Base-by-base conservation (phyloP, 2,329 filamentous ascomycete species). In the Beauveria brongniartii region DNA sequence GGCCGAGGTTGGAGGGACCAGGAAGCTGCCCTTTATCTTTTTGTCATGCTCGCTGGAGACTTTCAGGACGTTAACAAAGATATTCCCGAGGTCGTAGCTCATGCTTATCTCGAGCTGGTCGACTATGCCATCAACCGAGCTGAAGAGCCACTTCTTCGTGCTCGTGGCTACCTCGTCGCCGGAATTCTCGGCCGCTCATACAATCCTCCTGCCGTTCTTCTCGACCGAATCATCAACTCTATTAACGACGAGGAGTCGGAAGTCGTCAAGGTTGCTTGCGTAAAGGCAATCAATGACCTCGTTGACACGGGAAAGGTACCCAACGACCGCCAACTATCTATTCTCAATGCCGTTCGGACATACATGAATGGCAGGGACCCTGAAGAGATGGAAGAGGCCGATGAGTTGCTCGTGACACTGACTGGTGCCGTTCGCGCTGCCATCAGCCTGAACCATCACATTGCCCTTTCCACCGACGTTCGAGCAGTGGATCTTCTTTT, bases 381-480 rank as follows among this genome's bases (percentile, higher is more conserved):
- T 54, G 84, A 83, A 57, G 92, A 97, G 20, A 82, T 96, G 53
- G 86, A 89, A 59, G 92, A 97, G 64, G 90, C 90, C 12, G 93
- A 97, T 67, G 94, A 99, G 72, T 83, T 97, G 59, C 86, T 97
- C 66, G 90, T 96, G 16, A 93, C 92, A 0, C 79, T 99, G 37
- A 89, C 93, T 6, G 92, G 97, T 74, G 89, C 92, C 1, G 79
- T 97, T 3, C 85, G 91, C 56, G 87, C 92, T 67, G 88, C 90
- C 30, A 94, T 97, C 68, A 81, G 88, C 67, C 82, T 96, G 59
- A 88, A 97, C 67, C 84, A 89, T 3, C 80, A 81, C 18, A 85
- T 94, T 58, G 87, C 90, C 24, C 81, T 96, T 24, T 84, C 87
- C 0, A 83, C 82, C 16, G 86, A 89, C 14, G 84, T 88, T 51